Evolutionary conservation across 2,329 filamentous ascomycete species (phyloP).

Genomic region (Ophiostoma perfectum): DNA sequence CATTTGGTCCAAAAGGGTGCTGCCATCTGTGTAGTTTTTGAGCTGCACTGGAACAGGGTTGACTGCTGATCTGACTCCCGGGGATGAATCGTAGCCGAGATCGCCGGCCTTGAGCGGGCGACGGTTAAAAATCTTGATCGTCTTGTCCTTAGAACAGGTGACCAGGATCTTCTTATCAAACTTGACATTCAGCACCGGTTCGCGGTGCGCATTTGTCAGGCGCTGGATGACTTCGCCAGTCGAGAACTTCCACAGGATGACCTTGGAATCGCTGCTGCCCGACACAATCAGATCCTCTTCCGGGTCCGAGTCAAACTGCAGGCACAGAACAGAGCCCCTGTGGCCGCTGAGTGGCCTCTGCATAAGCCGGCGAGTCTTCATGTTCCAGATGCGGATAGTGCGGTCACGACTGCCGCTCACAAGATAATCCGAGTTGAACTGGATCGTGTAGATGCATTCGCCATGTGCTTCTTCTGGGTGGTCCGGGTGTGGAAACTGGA

Average conservation of each 20-base stretch:
- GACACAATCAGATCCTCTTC: constrained; percentile 91
- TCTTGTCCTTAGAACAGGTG: constrained; percentile 95
- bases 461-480: constrained; percentile 76
- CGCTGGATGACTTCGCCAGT: constrained; percentile 77
- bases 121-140: constrained; percentile 94
- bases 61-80: constrained; percentile 37
- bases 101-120: constrained; percentile 58
- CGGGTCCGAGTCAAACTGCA: constrained; percentile 87
- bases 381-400: constrained; percentile 83
- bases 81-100: constrained; percentile 45
- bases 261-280: constrained; percentile 83
- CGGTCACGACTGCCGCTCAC: constrained; percentile 91
- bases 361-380: constrained; percentile 73
- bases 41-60: constrained; percentile 49
- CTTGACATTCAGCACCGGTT: constrained; percentile 88
- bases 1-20: constrained; percentile 42
- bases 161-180: constrained; percentile 90
- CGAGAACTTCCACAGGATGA: constrained; percentile 91
- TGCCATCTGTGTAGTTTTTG: constrained; percentile 47
- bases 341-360: constrained; percentile 72
- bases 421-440: constrained; percentile 77
- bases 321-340: constrained; percentile 78
- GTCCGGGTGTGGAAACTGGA: constrained; percentile 81
- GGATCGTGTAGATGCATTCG: constrained; percentile 92
- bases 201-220: constrained; percentile 70